Evolutionary conservation across 805 yeast genomes (phyloP).

Genomic region (Candida suzukii): DNA sequence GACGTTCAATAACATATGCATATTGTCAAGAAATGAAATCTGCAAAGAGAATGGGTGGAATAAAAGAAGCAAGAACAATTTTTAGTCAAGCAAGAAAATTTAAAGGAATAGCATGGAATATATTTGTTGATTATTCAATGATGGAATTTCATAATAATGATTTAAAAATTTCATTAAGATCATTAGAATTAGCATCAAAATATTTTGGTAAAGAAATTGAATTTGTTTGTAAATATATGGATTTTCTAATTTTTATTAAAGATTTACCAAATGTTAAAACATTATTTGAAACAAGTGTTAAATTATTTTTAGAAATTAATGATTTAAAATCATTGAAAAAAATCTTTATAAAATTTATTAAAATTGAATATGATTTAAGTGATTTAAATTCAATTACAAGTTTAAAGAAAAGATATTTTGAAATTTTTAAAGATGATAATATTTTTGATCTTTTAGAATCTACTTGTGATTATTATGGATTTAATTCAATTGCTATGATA

Average conservation of each 20-base stretch:
- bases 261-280: conserved; percentile 71
- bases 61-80: conserved; percentile 57
- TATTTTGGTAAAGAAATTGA: conserved; percentile 41
- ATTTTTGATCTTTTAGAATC: conserved; percentile 16
- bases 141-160: conserved; percentile 70
- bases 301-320: conserved; percentile 30
- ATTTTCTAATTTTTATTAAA: conserved; percentile 60
- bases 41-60: conserved; percentile 44
- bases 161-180: conserved; percentile 60
- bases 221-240: conserved; percentile 62
- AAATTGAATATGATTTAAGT: conserved; percentile 64
- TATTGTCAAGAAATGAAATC: conserved; percentile 68
- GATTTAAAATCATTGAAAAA: conserved; percentile 33
- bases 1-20: conserved; percentile 49
- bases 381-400: conserved; percentile 60
- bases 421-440: conserved; percentile 57
- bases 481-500: conserved; percentile 28
- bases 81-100: conserved; percentile 67
- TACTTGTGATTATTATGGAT: conserved; percentile 13
- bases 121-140: conserved; percentile 75
- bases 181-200: conserved; percentile 75
- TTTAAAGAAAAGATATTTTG: conserved; percentile 60
- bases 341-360: conserved; percentile 52
- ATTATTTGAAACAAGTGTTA: conserved; percentile 70
- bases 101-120: conserved; percentile 58